phyloP scores from a whole-genome alignment of 306 rosid genomes.

The Astragalus membranaceus region DNA sequence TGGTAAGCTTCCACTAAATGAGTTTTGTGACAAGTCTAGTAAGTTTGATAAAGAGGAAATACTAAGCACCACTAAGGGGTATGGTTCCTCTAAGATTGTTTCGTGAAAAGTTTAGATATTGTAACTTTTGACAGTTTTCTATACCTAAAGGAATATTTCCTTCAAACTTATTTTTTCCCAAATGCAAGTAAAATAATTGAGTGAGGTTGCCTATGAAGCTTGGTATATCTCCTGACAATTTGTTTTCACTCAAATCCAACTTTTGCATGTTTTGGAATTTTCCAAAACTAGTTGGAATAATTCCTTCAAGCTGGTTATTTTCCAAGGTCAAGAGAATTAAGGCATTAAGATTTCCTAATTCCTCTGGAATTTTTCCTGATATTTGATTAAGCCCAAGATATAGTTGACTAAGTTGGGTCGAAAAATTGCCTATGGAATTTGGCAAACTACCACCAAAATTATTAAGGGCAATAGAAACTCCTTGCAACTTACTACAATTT shows the following conservation, averaged over 20 bases:
- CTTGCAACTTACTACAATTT: not conserved
- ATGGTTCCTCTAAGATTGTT: not conserved
- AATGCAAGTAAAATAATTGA: not conserved
- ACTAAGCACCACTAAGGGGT: not conserved
- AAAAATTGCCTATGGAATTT: not conserved
- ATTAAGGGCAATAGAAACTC: not conserved
- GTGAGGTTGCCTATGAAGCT: not conserved
- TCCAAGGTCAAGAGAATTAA: not conserved
- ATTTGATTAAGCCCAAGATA: not conserved
- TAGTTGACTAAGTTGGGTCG: not conserved
- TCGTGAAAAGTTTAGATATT: not conserved
- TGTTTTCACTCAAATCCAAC: not conserved
- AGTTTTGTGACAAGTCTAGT: not conserved
- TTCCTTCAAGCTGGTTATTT: not conserved
- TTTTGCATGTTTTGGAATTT: not conserved
- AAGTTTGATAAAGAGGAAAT: not conserved
- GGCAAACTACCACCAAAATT: not conserved
- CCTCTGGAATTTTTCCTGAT: not conserved
- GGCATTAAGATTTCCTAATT: not conserved
- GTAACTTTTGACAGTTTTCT: not conserved
- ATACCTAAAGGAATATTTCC: not conserved
- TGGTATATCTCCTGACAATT: not conserved
- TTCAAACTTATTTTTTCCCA: not conserved
- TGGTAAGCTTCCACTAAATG: not conserved
- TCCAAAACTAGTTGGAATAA: not conserved